Base-by-base conservation (phyloP, 768 basidiomycete genomes). In the Omphalotus guepiniiformis region DNA sequence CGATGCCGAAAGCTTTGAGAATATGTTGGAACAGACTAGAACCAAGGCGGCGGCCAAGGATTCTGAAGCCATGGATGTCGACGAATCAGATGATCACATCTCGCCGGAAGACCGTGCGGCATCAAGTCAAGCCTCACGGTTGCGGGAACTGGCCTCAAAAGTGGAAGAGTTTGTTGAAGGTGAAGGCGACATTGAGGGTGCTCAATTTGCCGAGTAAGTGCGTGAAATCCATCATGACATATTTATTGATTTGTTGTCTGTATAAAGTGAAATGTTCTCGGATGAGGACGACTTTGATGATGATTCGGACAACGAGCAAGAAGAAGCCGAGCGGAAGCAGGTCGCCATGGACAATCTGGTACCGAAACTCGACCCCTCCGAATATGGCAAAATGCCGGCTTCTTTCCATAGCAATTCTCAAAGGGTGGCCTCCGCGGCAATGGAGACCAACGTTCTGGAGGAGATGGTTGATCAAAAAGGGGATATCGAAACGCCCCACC, bases 161-260 rank as follows among this genome's bases (percentile, higher is more conserved):
- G 91, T 99, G 1, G 86, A 89, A 55, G 70, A 72, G n/a, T 99
- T 99, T 60, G 83, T 99, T 2, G 83, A 92, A 55, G 93, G 88
- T 2, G 68, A 94, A 59, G 96, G 96, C 2, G 86, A 89, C 50
- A 51, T 96, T 7, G 86, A 91, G 52, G 96, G 96, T 3, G 96
- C 93, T 0, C 68, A 74, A 53, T 95, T 99, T 58, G 82, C 84
- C 45, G 95, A 97, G 94, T 98, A 66, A 59, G 87, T 46, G 39
- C 25, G 26, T 39, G 9, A 12, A 11, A 6, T 9, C 16, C 26
- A 38, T 52, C 4, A 38, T 32, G 49, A 26, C 48, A 42, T 54
- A 13, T 27, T 44, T 35, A 41, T 36, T 32, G 35, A 36, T 18
- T 27, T 40, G 52, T n/a, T n/a, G n/a, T n/a, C n/a, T n/a, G n/a